Evolutionary conservation across 2,329 filamentous ascomycete genomes (phyloP), one percentile per base, ranked within the genome.

Genomic region (Colletotrichum sojae): DNA sequence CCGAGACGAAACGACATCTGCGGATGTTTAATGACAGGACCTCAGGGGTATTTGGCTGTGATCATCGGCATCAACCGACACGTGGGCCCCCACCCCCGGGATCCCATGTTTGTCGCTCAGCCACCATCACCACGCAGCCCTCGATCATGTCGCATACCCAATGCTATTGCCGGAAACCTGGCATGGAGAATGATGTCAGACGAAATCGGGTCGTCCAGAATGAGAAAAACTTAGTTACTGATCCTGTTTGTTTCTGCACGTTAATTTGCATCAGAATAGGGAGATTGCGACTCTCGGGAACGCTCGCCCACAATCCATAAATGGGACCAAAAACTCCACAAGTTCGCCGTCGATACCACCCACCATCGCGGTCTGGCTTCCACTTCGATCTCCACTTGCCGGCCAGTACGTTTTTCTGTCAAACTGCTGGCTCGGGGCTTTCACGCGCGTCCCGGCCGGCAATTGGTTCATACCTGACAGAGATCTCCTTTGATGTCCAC

Each of bases 1-100:
- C 12, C 10, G 40, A 43, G 40, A 43, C 40, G 0, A 13, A 13
- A 43, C 4, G 4, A 43, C 15, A 36, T 36, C 31, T 8, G 9
- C 10, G 2, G 3, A 36, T 36, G 8, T 36, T 36, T 15, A 40
- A 40, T 40, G 39, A 40, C 40, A 43, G 40, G 40, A 15, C 2
- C 16, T 43, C 10, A 43, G 10, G 40, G 13, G 16, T 15, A n/a
- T 43, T 10, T 15, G 13, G 13, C 40, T 5, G 40, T 15, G 40
- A 43, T 59, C 46, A 64, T 52, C 46, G 62, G 54, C 46, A 64
- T 3, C 18, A 20, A 13, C 48, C 57, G 43, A 62, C 48, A 66
- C 49, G 49, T 55, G 57, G 46, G 6, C n/a, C 20, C 18, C 55
- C 6, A 18, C 27, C 39, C 56, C 27, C 36, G 16, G 6, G 45